A percentile compares a stretch with the other conserved stretches of the same genome.
Evolutionary conservation across 495 filamentous ascomycete species (phyloP).

Genomic region (Cairneyella variabilis): DNA sequence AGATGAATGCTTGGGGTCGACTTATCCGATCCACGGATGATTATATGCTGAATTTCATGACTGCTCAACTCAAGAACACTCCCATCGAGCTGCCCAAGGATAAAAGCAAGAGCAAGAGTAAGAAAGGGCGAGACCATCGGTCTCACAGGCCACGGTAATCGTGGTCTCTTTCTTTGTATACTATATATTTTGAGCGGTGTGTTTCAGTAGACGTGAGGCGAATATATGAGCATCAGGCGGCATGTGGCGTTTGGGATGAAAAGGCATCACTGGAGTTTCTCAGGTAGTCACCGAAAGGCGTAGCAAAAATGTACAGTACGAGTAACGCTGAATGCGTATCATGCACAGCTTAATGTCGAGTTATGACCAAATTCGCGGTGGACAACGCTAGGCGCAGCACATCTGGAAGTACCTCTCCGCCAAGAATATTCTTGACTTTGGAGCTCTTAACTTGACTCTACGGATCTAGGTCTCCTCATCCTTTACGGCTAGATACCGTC

Average conservation of each 20-base stretch:
- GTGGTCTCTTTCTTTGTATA: constrained; percentile 18
- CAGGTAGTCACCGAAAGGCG: too few species aligned
- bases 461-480: too few species aligned
- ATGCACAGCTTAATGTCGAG: too few species aligned
- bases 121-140: constrained; percentile 67
- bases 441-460: too few species aligned
- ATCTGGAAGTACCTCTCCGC: too few species aligned
- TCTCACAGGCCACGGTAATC: constrained; percentile 24
- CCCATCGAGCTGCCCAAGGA: constrained; percentile 75
- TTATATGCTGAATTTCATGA: constrained; percentile 77
- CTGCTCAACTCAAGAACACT: constrained; percentile 72
- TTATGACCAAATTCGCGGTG: too few species aligned
- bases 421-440: too few species aligned
- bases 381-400: too few species aligned
- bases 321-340: too few species aligned
- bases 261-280: constrained; percentile 8
- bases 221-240: constrained; percentile 11
- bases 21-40: constrained; percentile 68
- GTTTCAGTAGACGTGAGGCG: constrained; percentile 6
- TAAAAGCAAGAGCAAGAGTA: constrained; percentile 69
- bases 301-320: too few species aligned
- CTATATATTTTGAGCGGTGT: constrained; percentile 3
- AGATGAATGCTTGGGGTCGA: constrained; percentile 52
- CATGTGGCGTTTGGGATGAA: constrained; percentile 5
- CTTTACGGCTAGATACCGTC: too few species aligned